A percentile compares a stretch with the other conserved stretches of the same genome.
Conservation (phyloP, 768 basidiomycete species). For the Candolleomyces eurysporus region DNA sequence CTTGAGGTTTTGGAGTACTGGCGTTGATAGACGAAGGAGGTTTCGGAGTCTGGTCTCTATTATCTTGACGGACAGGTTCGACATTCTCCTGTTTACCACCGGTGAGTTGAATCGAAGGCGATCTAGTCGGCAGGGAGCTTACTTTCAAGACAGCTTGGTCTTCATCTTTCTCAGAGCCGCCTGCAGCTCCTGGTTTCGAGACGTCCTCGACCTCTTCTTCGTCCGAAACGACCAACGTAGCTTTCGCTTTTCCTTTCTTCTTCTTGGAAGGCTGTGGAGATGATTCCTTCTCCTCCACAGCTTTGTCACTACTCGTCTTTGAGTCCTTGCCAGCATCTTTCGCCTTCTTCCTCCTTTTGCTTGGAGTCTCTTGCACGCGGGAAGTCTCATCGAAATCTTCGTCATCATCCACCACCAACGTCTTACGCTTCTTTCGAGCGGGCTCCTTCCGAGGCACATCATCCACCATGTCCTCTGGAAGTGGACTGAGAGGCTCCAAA, state of each 20-base stretch:
- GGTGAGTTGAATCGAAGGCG: background rate
- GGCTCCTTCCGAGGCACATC: background rate
- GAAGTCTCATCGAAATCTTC: constrained; percentile 3
- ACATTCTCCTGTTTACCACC: background rate
- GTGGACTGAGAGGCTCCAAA: background rate
- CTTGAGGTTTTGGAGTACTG: no score
- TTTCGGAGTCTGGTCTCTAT: background rate
- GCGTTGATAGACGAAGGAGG: background rate
- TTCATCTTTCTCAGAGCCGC: constrained; percentile 11
- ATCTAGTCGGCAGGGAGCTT: constrained; percentile 9
- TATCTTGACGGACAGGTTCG: background rate
- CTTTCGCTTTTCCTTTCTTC: constrained; percentile 19
- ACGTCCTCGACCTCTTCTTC: constrained; percentile 27
- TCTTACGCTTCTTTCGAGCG: constrained; percentile 18
- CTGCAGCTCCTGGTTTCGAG: constrained; percentile 9
- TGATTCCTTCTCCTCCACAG: background rate
- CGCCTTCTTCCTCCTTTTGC: constrained; percentile 24
- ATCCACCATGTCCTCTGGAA: background rate
- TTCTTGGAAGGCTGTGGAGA: constrained; percentile 3
- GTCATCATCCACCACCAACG: constrained; percentile 8
- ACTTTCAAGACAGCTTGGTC: constrained; percentile 8
- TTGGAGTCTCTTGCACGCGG: constrained; percentile 3
- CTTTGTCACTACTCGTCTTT: background rate
- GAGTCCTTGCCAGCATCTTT: background rate
- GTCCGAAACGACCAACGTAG: constrained; percentile 26